phyloP scores from a whole-genome alignment of 2,329 filamentous ascomycete species.

The Seiridium unicorne region DNA sequence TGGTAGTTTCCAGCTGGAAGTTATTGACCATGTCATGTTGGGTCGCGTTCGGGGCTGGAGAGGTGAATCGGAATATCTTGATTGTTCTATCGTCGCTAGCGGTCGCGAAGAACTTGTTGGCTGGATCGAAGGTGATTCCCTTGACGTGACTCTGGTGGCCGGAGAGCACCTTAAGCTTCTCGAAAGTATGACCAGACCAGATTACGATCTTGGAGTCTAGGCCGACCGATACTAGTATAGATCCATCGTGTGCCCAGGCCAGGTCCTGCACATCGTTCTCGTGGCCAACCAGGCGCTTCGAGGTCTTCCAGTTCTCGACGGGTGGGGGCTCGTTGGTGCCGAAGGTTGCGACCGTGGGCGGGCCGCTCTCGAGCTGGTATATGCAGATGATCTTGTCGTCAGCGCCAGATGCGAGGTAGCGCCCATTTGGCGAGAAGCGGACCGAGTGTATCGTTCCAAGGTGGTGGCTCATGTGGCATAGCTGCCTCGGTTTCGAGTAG shows the following conservation, averaged over 20 bases:
- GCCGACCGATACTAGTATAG: slow-evolving; percentile 91
- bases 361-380: slow-evolving; percentile 83
- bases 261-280: slow-evolving; percentile 99
- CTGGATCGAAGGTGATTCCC: slow-evolving; percentile 96
- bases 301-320: slow-evolving; percentile 97
- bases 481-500: slow-evolving; percentile 80
- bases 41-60: slow-evolving; percentile 85
- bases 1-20: slow-evolving; percentile 91
- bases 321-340: slow-evolving; percentile 86
- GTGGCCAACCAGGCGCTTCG: slow-evolving; percentile 88
- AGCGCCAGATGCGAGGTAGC: slow-evolving; percentile 93
- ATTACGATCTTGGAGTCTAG: slow-evolving; percentile 97
- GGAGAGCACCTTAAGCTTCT: slow-evolving; percentile 91
- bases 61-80: slow-evolving; percentile 93
- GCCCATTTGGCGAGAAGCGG: slow-evolving; percentile 91
- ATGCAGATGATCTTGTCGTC: slow-evolving; percentile 99
- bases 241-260: slow-evolving; percentile 95
- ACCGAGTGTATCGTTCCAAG: slow-evolving; percentile 97
- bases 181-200: slow-evolving; percentile 97
- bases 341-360: slow-evolving; percentile 71
- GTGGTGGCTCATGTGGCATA: slow-evolving; percentile 98
- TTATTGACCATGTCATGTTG: slow-evolving; percentile 96
- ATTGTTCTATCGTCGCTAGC: slow-evolving; percentile 96
- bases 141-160: slow-evolving; percentile 98
- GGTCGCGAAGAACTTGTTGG: slow-evolving; percentile 98